Conservation (phyloP, 2,329 filamentous ascomycete genomes). For the Tolypocladium guangdongense region DNA sequence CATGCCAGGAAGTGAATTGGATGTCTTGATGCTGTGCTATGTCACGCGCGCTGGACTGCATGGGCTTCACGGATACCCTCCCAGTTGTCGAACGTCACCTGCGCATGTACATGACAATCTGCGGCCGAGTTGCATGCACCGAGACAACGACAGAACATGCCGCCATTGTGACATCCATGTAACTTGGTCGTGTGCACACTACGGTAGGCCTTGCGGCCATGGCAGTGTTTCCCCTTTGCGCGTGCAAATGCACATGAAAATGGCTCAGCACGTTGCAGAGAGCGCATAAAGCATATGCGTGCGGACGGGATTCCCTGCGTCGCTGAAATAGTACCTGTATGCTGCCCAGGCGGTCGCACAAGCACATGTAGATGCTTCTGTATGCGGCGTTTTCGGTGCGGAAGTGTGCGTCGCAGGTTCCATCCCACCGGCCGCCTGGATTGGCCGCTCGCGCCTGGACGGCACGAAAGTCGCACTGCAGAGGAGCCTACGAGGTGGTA, state of each 20-base stretch:
- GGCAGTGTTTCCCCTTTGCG: background rate
- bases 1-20: background rate
- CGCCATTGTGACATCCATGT: background rate
- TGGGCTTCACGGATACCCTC: background rate
- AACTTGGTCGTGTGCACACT: background rate
- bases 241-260: background rate
- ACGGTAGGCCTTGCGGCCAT: background rate
- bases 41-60: background rate
- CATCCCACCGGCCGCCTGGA: background rate
- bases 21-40: background rate
- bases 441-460: background rate
- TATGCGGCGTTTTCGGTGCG: background rate
- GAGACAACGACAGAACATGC: background rate
- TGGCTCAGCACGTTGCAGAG: background rate
- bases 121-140: background rate
- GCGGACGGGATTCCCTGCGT: background rate
- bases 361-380: background rate
- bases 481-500: too few relatives aligned
- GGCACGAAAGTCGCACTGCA: background rate
- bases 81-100: background rate
- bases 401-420: background rate
- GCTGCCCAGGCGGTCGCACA: background rate
- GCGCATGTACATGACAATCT: background rate
- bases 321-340: background rate
- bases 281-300: background rate